These are phyloP conservation scores for Epichloe sylvatica DNA, from an alignment of 2,329 filamentous ascomycete species.

Conservation along the genomic window DNA sequence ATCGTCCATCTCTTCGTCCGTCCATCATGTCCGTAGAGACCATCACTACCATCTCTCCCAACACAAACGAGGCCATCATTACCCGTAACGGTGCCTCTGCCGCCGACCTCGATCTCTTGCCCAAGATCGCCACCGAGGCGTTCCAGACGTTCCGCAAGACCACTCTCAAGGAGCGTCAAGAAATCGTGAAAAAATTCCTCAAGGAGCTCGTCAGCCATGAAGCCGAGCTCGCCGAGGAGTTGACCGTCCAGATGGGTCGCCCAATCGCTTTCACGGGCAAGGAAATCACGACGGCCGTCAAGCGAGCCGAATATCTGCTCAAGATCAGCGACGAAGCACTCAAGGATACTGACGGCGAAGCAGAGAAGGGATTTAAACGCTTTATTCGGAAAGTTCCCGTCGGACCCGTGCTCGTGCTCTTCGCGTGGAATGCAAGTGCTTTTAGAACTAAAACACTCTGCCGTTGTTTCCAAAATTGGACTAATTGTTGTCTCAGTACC, in stretches of 20 bases:
- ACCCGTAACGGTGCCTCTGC: constrained; percentile 62
- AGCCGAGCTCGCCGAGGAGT: constrained; percentile 68
- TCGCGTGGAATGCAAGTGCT: constrained; percentile 80
- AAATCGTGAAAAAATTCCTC: constrained; percentile 68
- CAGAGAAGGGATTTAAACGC: constrained; percentile 76
- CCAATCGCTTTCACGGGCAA: constrained; percentile 76
- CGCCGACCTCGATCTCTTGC: constrained; percentile 56
- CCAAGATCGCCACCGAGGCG: constrained; percentile 55
- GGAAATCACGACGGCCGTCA: constrained; percentile 74
- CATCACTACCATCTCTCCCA: constrained; percentile 74
- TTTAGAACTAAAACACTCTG: neutral
- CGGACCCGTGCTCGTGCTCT: constrained; percentile 76
- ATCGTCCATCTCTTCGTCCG: neutral
- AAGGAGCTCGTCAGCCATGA: constrained; percentile 54
- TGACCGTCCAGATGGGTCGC: constrained; percentile 90
- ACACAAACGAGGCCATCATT: constrained; percentile 71
- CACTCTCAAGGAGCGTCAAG: constrained; percentile 58
- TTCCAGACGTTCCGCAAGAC: constrained; percentile 69
- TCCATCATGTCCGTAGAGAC: constrained; percentile 47
- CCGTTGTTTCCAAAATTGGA: neutral
- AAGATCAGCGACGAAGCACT: constrained; percentile 70
- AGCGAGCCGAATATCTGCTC: constrained; percentile 72
- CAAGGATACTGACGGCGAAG: constrained; percentile 66
- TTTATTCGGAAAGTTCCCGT: constrained; percentile 82
- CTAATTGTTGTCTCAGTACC: constrained; percentile 48